Evolutionary conservation across 2,329 filamentous ascomycete species (phyloP).

Genomic region (Neonectria faginata): DNA sequence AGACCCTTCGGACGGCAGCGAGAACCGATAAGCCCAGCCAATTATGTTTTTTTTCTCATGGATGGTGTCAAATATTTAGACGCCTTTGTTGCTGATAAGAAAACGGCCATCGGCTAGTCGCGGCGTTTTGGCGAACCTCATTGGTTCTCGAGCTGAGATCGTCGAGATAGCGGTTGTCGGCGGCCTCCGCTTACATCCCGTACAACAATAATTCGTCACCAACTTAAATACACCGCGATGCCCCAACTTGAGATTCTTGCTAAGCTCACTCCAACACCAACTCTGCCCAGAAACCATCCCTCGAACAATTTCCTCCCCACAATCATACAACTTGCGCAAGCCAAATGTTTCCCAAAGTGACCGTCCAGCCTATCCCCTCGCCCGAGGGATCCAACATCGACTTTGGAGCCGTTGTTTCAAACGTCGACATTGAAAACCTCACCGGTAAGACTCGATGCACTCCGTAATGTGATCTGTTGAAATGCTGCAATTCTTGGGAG

Average conservation of each 20-base stretch:
- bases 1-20: neutral
- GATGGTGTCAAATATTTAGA: neutral
- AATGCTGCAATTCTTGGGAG: slow-evolving; percentile 52
- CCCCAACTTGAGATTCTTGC: neutral
- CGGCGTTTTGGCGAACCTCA: neutral
- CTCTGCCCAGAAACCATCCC: neutral
- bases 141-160: slow-evolving; percentile 8
- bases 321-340: neutral
- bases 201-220: neutral
- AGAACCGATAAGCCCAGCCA: slow-evolving; percentile 8
- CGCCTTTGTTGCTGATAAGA: slow-evolving; percentile 18
- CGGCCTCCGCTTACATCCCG: slow-evolving; percentile 14
- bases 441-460: slow-evolving; percentile 61
- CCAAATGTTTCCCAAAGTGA: slow-evolving; percentile 44
- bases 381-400: slow-evolving; percentile 58
- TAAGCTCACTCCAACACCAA: neutral
- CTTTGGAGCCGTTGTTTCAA: slow-evolving; percentile 71
- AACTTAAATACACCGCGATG: slow-evolving; percentile 10
- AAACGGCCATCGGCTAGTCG: neutral
- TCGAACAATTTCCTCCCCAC: neutral
- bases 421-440: slow-evolving; percentile 71
- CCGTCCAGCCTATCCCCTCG: slow-evolving; percentile 53
- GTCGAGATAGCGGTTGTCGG: slow-evolving; percentile 24
- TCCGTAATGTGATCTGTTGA: slow-evolving; percentile 11
- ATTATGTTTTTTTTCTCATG: neutral